Evolutionary conservation across 2,329 filamentous ascomycete genomes (phyloP), one percentile per base, ranked within the genome.

Genomic region (Aureobasidium sp.): DNA sequence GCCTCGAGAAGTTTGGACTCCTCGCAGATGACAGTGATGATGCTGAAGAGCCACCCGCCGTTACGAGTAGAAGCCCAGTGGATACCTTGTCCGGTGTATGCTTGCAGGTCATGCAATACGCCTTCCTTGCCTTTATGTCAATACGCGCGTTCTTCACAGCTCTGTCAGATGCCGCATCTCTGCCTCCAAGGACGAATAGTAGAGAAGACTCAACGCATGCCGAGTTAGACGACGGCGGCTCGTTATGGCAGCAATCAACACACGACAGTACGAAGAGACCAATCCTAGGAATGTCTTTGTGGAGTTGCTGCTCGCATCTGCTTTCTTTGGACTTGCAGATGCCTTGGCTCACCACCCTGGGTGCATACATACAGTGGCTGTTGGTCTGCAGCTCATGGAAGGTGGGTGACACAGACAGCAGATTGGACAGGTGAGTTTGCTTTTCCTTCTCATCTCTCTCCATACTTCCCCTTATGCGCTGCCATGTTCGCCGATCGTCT

Each of bases 391-490:
- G 91, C 27, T 90, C 90, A 66, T 89, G 91, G 69, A 83, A 77
- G 75, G 75, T 96, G 66, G 91, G 89, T 71, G 82, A 83, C 69
- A 84, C 88, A 31, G 83, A 95, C 74, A 87, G 91, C 66, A 81
- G 86, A 73, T 78, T 97, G 75, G 93, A 97, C 79, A 95, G 91
- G 93, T 97, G 85, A 87, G 90, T 82, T 68, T 37, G 12, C 15
- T 40, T 60, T 48, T 31, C 45, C 44, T 33, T 53, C 59, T 39
- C 35, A 47, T 57, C 19, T 63, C 44, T 62, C 31, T 29, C 44
- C 19, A 15, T 39, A 39, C 24, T 5, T 29, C 15, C 19, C 29
- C 19, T 31, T 29, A 48, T 47, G 40, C 40, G 19, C 9, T 37
- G 37, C 54, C 9, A 57, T 57, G 17, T 44, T 17, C 27, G 57